A percentile compares a stretch with the other conserved stretches of the same genome.
These are phyloP conservation scores for Nicotiana rustica DNA, from an alignment of 305 asterid genomes.

Conservation along the genomic window DNA sequence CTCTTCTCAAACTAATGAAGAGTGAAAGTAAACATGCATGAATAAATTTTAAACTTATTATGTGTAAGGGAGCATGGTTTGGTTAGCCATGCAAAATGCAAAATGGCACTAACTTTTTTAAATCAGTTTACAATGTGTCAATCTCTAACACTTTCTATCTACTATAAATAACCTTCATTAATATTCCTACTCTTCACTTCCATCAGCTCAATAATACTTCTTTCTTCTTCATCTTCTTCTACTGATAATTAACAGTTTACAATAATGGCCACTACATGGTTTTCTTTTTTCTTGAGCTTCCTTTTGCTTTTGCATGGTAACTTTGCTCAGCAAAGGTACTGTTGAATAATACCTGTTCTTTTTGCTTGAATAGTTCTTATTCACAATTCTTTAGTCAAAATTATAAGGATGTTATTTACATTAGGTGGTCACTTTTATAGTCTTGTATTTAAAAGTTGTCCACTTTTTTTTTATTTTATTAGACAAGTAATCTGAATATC, in stretches of 20 bases:
- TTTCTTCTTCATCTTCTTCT: neutral
- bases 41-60: neutral
- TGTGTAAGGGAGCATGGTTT: neutral
- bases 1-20: neutral
- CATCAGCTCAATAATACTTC: neutral
- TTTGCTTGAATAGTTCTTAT: too few species aligned
- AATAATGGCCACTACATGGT: neutral
- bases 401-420: neutral
- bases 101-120: neutral
- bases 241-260: too few species aligned
- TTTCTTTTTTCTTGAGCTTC: constrained; percentile 28
- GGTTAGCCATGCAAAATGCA: constrained; percentile 25
- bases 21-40: neutral
- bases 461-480: neutral
- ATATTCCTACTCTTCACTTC: constrained; percentile 43
- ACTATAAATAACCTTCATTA: constrained; percentile 41
- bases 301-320: constrained; percentile 49
- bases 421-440: neutral
- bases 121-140: constrained; percentile 49
- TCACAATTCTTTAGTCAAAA: neutral
- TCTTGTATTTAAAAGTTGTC: neutral
- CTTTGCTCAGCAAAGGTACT: constrained; percentile 42
- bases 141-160: constrained; percentile 23
- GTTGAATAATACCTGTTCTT: neutral
- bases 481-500: neutral